Conservation (phyloP, 2,329 filamentous ascomycete genomes). For the Verticillium longisporum region DNA sequence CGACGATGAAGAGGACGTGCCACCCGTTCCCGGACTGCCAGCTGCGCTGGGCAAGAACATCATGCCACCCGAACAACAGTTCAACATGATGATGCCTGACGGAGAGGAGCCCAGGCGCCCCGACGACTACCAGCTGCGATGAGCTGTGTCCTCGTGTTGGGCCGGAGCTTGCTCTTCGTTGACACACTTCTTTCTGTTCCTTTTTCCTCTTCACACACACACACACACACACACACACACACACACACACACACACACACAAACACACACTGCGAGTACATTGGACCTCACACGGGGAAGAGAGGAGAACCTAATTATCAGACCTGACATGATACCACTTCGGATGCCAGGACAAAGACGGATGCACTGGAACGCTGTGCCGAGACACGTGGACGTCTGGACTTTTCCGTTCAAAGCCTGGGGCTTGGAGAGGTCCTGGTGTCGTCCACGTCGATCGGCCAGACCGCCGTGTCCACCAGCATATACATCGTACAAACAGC, state of each 20-base stretch:
- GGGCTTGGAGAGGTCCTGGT: background rate
- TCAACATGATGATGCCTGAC: slow-evolving; percentile 45
- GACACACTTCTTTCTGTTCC: background rate
- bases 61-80: slow-evolving; percentile 37
- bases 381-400: background rate
- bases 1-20: slow-evolving; percentile 22
- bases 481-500: background rate
- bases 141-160: background rate
- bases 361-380: background rate
- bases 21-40: slow-evolving; percentile 29
- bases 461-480: background rate
- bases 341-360: background rate
- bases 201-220: too few relatives aligned
- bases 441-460: background rate
- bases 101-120: slow-evolving; percentile 37
- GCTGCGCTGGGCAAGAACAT: slow-evolving; percentile 23
- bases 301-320: background rate
- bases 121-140: slow-evolving; percentile 14
- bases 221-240: too few relatives aligned
- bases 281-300: background rate
- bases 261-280: background rate
- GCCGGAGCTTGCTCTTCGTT: background rate
- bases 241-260: too few relatives aligned
- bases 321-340: background rate
- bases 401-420: background rate